These are phyloP conservation scores for Pythium utonaiense DNA, from an alignment of 352 stramenopile species.

Conservation along the genomic window DNA sequence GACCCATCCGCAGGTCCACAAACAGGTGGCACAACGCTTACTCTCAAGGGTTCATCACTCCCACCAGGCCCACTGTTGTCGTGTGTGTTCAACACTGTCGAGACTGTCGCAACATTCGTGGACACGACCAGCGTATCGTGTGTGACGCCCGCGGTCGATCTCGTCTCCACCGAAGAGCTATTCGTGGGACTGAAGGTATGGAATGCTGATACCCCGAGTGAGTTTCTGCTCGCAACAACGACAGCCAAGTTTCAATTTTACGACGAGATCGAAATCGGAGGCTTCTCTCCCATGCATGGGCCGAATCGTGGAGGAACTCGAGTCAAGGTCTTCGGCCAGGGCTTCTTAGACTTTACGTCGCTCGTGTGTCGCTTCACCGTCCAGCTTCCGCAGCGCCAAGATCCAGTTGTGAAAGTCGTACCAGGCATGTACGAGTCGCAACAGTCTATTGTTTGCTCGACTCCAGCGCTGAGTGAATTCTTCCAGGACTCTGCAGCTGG, in stretches of 20 bases:
- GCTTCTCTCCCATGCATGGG: constrained; percentile 34
- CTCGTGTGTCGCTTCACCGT: constrained; percentile 40
- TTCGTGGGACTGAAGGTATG: constrained; percentile 36
- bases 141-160: constrained; percentile 24
- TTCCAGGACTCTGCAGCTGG: constrained; percentile 10
- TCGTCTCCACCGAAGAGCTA: background rate
- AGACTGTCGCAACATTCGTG: constrained; percentile 30
- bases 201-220: constrained; percentile 7
- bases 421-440: constrained; percentile 23
- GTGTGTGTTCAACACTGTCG: constrained; percentile 37
- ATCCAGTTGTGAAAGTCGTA: constrained; percentile 12
- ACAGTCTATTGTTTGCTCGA: constrained; percentile 21
- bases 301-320: constrained; percentile 30
- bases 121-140: constrained; percentile 28
- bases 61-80: constrained; percentile 25
- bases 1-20: constrained; percentile 19
- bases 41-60: constrained; percentile 31
- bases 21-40: constrained; percentile 38
- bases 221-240: constrained; percentile 29
- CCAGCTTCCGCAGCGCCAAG: constrained; percentile 19
- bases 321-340: constrained; percentile 22
- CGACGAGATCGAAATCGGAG: constrained; percentile 19
- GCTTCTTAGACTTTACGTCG: constrained; percentile 23
- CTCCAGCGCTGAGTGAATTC: constrained; percentile 2
- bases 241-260: constrained; percentile 37